phyloP scores from a whole-genome alignment of 805 yeast genomes.

The Metschnikowia baotianmanensis region DNA sequence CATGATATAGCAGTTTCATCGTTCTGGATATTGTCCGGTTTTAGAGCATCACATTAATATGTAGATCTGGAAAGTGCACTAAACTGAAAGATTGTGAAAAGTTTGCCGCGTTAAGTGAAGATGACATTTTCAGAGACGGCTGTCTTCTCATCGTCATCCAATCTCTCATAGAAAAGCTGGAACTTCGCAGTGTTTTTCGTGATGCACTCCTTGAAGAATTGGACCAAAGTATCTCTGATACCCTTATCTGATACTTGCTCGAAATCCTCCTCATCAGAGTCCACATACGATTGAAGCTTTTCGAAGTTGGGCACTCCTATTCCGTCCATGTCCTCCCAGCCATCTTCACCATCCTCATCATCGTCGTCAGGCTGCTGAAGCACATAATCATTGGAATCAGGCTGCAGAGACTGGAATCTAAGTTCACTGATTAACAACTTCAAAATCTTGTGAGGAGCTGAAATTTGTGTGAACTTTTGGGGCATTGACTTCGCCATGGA shows the following conservation, averaged over 20 bases:
- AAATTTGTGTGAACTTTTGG: slow-evolving; percentile 57
- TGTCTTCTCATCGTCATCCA: slow-evolving; percentile 54
- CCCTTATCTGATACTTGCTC: slow-evolving; percentile 32
- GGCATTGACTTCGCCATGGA: slow-evolving; percentile 74
- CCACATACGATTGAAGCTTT: slow-evolving; percentile 57
- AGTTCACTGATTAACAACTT: slow-evolving; percentile 71
- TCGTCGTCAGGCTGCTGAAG: slow-evolving; percentile 24
- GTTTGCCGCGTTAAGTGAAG: slow-evolving; percentile 19
- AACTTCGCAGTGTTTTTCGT: slow-evolving; percentile 50
- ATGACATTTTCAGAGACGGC: slow-evolving; percentile 49
- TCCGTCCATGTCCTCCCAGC: slow-evolving; percentile 77
- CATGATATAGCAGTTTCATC: no score
- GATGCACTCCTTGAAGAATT: slow-evolving; percentile 58
- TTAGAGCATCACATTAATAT: no score
- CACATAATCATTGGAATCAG: slow-evolving; percentile 39
- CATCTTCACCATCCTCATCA: slow-evolving; percentile 41
- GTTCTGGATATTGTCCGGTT: no score
- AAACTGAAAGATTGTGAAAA: not conserved
- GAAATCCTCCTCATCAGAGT: slow-evolving; percentile 36
- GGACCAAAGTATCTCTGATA: slow-evolving; percentile 40
- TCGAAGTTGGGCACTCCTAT: slow-evolving; percentile 62
- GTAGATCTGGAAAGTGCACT: not conserved
- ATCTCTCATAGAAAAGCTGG: slow-evolving; percentile 45
- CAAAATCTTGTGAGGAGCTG: slow-evolving; percentile 70
- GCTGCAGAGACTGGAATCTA: slow-evolving; percentile 57